Base-by-base conservation (phyloP, 164 flowering plant species). In the Hamamelis virginiana region DNA sequence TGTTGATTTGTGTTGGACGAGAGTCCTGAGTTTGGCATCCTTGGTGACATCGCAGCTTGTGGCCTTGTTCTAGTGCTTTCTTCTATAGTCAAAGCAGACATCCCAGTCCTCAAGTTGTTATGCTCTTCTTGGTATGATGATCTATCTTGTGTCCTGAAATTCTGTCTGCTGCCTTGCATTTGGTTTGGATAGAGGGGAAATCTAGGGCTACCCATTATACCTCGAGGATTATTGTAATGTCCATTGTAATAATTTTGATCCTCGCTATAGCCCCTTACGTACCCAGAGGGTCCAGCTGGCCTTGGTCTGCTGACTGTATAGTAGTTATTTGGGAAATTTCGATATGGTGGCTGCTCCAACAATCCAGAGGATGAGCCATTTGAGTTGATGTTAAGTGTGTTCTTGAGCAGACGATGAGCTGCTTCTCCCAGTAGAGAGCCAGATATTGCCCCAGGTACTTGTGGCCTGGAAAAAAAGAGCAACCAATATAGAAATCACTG, bases 351-450 rank as follows among this genome's bases (percentile, higher is more conserved):
- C 15, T 67, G 83, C 15, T 79, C 85, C 6, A 69, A 55, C 13
- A 53, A 56, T 25, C 81, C 83, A 3, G 82, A 66, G 18, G 77
- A 16, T 23, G 71, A 45, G 57, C 66, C 66, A 66, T 68, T 75
- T 50, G 82, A 56, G 68, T 79, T 89, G 27, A 83, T 71, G 67
- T 91, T 88, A 58, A 95, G 83, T 2, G 90, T 76, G 74, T 88
- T 86, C 72, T 82, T 91, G 21, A 95, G 83, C 28, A 95, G 86
- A 64, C 99, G 96, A 72, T 89, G 91, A 44, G 98, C 94, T 47
- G 99, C 99, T 82, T 93, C 96, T 66, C 97, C 98, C 73, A 95
- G 71, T 25, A 57, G 48, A 68, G 87, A 84, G 25, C 98, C 99
- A 69, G 83, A 80, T 64, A 95, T 87, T 18, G 95, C 96, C 26